phyloP scores from a whole-genome alignment of 306 rosid species.

The Vicia villosa region DNA sequence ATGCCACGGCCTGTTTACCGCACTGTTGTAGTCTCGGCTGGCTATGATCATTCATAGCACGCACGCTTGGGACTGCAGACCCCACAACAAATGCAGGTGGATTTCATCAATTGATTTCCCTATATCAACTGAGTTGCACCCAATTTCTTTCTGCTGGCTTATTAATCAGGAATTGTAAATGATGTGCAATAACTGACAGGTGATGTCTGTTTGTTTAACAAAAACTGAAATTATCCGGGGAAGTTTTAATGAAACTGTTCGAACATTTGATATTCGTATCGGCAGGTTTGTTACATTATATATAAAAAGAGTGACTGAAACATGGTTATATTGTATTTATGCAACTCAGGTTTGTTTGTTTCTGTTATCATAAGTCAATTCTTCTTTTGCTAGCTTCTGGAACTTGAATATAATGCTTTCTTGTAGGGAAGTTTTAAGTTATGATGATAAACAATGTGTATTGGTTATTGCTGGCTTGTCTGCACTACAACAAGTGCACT shows the following conservation, averaged over 20 bases:
- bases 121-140: not conserved
- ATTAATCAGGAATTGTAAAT: slow-evolving; percentile 33
- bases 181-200: slow-evolving; percentile 69
- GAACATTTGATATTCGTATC: slow-evolving; percentile 80
- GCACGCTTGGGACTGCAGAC: slow-evolving; percentile 95
- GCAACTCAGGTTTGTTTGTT: too few relatives aligned
- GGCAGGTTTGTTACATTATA: slow-evolving; percentile 61
- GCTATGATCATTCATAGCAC: slow-evolving; percentile 90
- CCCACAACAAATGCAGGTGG: slow-evolving; percentile 89
- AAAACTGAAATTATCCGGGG: slow-evolving; percentile 87
- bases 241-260: slow-evolving; percentile 94
- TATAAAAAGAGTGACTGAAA: not conserved
- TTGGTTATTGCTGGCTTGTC: too few relatives aligned
- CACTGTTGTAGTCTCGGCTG: slow-evolving; percentile 91
- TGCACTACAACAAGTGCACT: too few relatives aligned
- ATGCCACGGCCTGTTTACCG: too few relatives aligned
- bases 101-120: not conserved
- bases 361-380: too few relatives aligned
- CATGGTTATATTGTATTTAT: too few relatives aligned
- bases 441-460: too few relatives aligned
- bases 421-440: too few relatives aligned
- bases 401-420: too few relatives aligned
- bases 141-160: slow-evolving; percentile 31
- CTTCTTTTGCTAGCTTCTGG: too few relatives aligned
- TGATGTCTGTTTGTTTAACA: slow-evolving; percentile 84